A percentile compares a stretch with the other conserved stretches of the same genome.
Evolutionary conservation across 345 rosid genomes (phyloP).

Genomic region (Anacardium occidentale): DNA sequence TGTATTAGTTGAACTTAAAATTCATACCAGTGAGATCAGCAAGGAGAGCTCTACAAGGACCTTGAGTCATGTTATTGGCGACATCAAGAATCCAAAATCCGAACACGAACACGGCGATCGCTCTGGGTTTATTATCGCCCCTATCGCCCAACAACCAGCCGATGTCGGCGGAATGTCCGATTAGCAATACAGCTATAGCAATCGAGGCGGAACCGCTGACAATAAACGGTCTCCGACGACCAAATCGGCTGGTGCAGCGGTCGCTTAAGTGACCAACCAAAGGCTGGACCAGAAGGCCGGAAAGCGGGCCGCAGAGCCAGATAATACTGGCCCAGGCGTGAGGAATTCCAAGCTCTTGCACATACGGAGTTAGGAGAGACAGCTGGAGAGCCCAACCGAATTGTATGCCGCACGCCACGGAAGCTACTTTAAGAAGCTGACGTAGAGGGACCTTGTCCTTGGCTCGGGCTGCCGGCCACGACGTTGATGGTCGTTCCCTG

Average conservation of each 20-base stretch:
- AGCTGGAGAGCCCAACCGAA: constrained; percentile 99
- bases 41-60: constrained; percentile 93
- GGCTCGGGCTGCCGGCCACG: constrained; percentile 31
- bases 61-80: constrained; percentile 93
- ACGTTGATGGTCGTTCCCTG: constrained; percentile 23
- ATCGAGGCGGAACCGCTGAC: constrained; percentile 59
- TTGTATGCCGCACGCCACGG: constrained; percentile 90
- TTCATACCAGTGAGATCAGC: constrained; percentile 88
- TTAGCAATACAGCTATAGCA: constrained; percentile 55
- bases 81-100: constrained; percentile 96
- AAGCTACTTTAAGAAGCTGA: constrained; percentile 77
- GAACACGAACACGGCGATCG: constrained; percentile 65
- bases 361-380: constrained; percentile 88
- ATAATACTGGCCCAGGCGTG: constrained; percentile 95
- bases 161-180: constrained; percentile 84
- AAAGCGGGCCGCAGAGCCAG: constrained; percentile 97
- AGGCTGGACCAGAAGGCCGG: constrained; percentile 89
- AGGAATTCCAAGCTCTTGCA: constrained; percentile 95
- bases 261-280: constrained; percentile 91
- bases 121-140: constrained; percentile 59
- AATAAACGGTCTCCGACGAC: constrained; percentile 90
- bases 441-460: constrained; percentile 51
- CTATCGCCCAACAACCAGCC: constrained; percentile 85
- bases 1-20: background rate
- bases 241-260: constrained; percentile 76